Evolutionary conservation across 2,329 filamentous ascomycete genomes (phyloP).

Genomic region (Verticillium longisporum): DNA sequence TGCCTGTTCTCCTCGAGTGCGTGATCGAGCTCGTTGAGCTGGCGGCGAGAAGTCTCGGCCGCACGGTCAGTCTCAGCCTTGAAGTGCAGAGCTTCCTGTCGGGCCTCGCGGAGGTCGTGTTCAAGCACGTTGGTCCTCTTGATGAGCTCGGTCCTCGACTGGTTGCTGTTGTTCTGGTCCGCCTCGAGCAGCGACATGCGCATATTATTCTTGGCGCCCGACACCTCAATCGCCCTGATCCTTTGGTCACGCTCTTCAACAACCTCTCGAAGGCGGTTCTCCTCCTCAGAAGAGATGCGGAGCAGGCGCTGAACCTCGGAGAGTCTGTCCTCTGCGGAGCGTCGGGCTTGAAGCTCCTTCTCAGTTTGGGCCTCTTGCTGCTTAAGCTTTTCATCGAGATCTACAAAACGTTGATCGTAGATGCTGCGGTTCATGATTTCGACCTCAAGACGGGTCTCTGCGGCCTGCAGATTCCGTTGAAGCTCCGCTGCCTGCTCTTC

Average conservation of each 20-base stretch:
- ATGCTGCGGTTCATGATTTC: slow-evolving; percentile 55
- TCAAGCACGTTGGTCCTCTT: slow-evolving; percentile 49
- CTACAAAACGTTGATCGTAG: slow-evolving; percentile 54
- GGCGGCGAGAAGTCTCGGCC: slow-evolving; percentile 42
- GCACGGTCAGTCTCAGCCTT: slow-evolving; percentile 54
- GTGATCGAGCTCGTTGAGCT: slow-evolving; percentile 40
- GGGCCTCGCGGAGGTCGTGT: slow-evolving; percentile 45
- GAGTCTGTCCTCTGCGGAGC: slow-evolving; percentile 64
- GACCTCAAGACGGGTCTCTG: slow-evolving; percentile 52
- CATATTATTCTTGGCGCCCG: slow-evolving; percentile 48
- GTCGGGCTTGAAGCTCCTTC: slow-evolving; percentile 54
- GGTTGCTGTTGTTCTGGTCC: slow-evolving; percentile 51
- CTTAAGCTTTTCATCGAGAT: slow-evolving; percentile 63
- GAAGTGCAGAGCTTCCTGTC: slow-evolving; percentile 54
- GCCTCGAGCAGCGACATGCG: slow-evolving; percentile 62
- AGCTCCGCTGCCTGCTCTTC: slow-evolving; percentile 49
- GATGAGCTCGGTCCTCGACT: slow-evolving; percentile 47
- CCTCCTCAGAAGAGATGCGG: slow-evolving; percentile 65
- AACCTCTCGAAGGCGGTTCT: slow-evolving; percentile 58
- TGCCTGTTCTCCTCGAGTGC: slow-evolving; percentile 59
- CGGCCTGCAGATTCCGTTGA: slow-evolving; percentile 45
- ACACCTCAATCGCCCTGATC: slow-evolving; percentile 53
- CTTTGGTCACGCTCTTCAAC: slow-evolving; percentile 64
- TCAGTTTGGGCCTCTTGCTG: slow-evolving; percentile 58
- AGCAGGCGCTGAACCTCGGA: slow-evolving; percentile 66